Percentiles rank a stretch among this genome's conserved stretches.
These are phyloP conservation scores for Metschnikowia koreensis DNA, from an alignment of 805 yeast genomes.

Conservation along the genomic window DNA sequence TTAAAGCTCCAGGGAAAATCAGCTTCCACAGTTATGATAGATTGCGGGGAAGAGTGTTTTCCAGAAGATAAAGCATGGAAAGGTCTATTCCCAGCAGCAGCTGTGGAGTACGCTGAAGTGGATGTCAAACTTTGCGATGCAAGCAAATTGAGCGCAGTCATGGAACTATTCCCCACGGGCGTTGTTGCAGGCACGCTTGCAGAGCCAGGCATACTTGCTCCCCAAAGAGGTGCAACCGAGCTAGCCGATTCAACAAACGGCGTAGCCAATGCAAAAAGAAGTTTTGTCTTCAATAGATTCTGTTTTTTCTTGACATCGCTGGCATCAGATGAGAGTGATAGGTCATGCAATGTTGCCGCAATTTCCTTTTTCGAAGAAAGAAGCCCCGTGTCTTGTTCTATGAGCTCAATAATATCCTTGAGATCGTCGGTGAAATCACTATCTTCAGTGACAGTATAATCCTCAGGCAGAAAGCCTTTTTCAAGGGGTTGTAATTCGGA, in stretches of 20 bases:
- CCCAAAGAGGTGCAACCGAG: constrained; percentile 24
- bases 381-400: constrained; percentile 39
- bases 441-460: constrained; percentile 9
- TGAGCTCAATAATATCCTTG: constrained; percentile 46
- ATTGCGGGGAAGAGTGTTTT: constrained; percentile 73
- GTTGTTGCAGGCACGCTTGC: constrained; percentile 4
- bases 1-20: constrained; percentile 75
- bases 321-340: constrained; percentile 46
- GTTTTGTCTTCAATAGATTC: constrained; percentile 41
- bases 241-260: constrained; percentile 53
- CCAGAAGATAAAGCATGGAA: constrained; percentile 67
- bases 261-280: constrained; percentile 63
- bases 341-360: constrained; percentile 55
- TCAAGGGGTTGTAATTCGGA: background rate
- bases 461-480: background rate
- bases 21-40: constrained; percentile 76
- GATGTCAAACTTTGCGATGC: constrained; percentile 5
- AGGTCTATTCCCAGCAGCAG: constrained; percentile 37
- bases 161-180: constrained; percentile 26
- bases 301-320: constrained; percentile 34
- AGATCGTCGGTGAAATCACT: constrained; percentile 39
- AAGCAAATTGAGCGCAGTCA: constrained; percentile 29
- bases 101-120: background rate
- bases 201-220: constrained; percentile 15
- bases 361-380: constrained; percentile 37